These are phyloP conservation scores for Xerocomellus chrysenteron DNA, from an alignment of 768 basidiomycete genomes.

Conservation along the genomic window DNA sequence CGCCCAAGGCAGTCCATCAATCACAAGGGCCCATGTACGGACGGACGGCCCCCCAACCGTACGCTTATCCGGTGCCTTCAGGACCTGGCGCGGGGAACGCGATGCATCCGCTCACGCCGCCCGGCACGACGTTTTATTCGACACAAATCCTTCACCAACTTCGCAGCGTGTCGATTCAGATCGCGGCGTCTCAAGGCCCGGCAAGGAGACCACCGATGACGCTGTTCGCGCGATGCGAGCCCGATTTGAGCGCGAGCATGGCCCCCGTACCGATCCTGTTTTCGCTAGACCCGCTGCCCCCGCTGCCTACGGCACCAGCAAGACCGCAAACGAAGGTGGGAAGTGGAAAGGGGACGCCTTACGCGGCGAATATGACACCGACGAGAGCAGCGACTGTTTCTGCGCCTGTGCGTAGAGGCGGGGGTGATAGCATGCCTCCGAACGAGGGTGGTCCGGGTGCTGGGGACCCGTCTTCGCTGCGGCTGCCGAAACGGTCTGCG, in stretches of 20 bases:
- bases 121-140: constrained; percentile 32
- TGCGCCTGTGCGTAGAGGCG: constrained; percentile 29
- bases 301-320: constrained; percentile 9
- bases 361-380: constrained; percentile 10
- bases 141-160: constrained; percentile 27
- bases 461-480: neutral
- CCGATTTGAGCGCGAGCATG: constrained; percentile 47
- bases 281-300: constrained; percentile 49
- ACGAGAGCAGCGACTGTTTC: constrained; percentile 32
- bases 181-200: constrained; percentile 21
- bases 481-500: constrained; percentile 21
- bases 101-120: constrained; percentile 6
- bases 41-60: constrained; percentile 28
- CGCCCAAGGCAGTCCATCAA: constrained; percentile 39
- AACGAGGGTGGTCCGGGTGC: neutral
- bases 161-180: constrained; percentile 11
- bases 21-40: constrained; percentile 61
- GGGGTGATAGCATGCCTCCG: neutral
- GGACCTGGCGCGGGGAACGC: constrained; percentile 6
- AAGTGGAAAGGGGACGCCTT: neutral
- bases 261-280: constrained; percentile 66
- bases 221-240: constrained; percentile 57
- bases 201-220: constrained; percentile 36
- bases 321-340: neutral
- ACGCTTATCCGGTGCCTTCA: constrained; percentile 8